Evolutionary conservation across 2,329 filamentous ascomycete genomes (phyloP).

Genomic region (Aspergillus piperis): DNA sequence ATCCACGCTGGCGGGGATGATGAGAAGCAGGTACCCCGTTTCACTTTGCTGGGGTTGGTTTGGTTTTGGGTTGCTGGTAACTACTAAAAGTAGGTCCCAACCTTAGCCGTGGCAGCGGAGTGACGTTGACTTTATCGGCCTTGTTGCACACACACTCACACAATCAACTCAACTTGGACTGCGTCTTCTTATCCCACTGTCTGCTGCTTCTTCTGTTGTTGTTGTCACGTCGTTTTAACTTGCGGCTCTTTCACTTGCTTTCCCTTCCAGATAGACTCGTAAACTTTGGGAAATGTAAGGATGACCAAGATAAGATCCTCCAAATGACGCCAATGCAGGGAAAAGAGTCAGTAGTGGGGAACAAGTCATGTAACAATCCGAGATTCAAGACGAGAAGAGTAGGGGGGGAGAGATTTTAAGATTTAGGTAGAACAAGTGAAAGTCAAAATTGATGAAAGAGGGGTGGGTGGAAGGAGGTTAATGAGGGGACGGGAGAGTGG

Average conservation of each 20-base stretch:
- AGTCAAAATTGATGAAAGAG: neutral
- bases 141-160: neutral
- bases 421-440: slow-evolving; percentile 1
- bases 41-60: slow-evolving; percentile 17
- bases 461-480: neutral
- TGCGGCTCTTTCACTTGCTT: neutral
- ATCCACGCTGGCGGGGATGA: slow-evolving; percentile 16
- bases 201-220: neutral
- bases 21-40: slow-evolving; percentile 28
- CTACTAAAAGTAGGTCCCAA: slow-evolving; percentile 13
- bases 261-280: neutral
- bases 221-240: neutral
- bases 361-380: neutral
- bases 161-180: neutral
- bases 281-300: neutral
- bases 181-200: neutral
- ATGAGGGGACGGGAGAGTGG: neutral
- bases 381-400: neutral
- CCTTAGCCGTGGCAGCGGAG: slow-evolving; percentile 16
- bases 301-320: neutral
- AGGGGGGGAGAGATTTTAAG: neutral
- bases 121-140: slow-evolving; percentile 18
- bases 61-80: slow-evolving; percentile 16
- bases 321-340: slow-evolving; percentile 1
- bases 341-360: neutral